phyloP scores from a whole-genome alignment of 2,329 filamentous ascomycete species.

The Chrysoporthe austroafricana region DNA sequence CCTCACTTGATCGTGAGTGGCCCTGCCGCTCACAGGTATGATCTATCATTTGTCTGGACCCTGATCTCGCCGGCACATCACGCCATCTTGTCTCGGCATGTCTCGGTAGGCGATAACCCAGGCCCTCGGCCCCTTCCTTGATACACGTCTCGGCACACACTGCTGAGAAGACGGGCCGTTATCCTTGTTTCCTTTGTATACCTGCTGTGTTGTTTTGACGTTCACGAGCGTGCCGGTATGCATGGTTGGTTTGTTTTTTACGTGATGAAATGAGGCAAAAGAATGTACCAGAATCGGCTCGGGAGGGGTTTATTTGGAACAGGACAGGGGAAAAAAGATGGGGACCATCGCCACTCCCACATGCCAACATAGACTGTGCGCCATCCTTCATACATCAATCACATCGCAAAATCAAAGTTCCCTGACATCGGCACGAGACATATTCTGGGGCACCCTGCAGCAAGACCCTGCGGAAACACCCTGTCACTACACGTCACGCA shows the following conservation, averaged over 20 bases:
- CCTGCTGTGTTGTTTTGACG: neutral
- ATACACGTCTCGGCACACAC: neutral
- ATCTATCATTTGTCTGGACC: neutral
- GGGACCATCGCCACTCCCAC: neutral
- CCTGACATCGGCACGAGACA: neutral
- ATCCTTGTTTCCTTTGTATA: neutral
- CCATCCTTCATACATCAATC: neutral
- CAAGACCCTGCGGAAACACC: too few relatives aligned
- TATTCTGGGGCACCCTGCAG: neutral
- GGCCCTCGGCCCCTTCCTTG: neutral
- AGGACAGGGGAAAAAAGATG: neutral
- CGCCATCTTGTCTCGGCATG: slow-evolving; percentile 1
- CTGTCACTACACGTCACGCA: too few relatives aligned
- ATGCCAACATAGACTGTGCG: slow-evolving; percentile 1
- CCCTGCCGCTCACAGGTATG: neutral
- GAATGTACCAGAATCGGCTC: neutral
- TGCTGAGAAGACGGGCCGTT: too few relatives aligned
- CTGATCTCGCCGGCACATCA: neutral
- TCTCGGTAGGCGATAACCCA: neutral
- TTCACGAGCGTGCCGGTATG: neutral
- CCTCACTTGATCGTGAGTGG: neutral
- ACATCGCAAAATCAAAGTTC: neutral
- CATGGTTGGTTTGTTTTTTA: neutral
- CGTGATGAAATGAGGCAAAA: neutral
- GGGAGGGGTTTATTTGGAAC: neutral